Evolutionary conservation across 257 asterid genomes (phyloP).

Genomic region (Ocimum tenuiflorum): DNA sequence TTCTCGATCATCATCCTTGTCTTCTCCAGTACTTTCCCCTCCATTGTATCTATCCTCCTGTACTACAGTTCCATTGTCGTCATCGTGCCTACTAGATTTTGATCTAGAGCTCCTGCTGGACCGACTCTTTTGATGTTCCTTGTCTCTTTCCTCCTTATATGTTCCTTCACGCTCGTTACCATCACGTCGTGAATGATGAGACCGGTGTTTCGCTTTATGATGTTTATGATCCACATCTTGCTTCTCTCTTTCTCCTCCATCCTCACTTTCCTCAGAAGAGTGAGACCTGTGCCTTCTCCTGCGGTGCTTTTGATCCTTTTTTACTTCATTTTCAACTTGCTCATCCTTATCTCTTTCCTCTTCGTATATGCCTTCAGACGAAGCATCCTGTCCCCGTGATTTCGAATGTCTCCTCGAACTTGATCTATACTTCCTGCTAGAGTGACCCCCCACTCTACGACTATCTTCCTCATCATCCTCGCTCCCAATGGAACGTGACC

Average conservation of each 20-base stretch:
- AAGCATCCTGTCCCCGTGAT: constrained; percentile 11
- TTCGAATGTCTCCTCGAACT: constrained; percentile 35
- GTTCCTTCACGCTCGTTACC: constrained; percentile 18
- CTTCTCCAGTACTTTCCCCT: constrained; percentile 24
- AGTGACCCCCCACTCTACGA: constrained; percentile 20
- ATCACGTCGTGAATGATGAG: constrained; percentile 24
- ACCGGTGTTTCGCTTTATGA: constrained; percentile 10
- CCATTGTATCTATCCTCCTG: constrained; percentile 1
- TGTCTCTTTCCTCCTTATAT: constrained; percentile 25
- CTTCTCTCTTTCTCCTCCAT: constrained; percentile 22
- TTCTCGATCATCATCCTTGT: constrained; percentile 23
- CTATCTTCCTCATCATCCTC: constrained; percentile 30
- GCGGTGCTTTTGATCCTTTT: constrained; percentile 13
- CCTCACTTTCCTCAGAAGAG: constrained; percentile 13
- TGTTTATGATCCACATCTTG: constrained; percentile 24
- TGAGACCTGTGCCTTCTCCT: constrained; percentile 11
- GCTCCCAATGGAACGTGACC: constrained; percentile 27
- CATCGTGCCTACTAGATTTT: constrained; percentile 17
- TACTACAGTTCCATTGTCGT: constrained; percentile 7
- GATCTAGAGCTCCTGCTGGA: constrained; percentile 5
- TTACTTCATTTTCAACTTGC: constrained; percentile 10
- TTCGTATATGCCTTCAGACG: constrained; percentile 17
- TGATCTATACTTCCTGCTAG: constrained; percentile 42
- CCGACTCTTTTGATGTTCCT: background rate
- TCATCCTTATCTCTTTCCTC: constrained; percentile 28